phyloP scores from a whole-genome alignment of 140 eudicot genomes.

The Ambrosia hybrid region DNA sequence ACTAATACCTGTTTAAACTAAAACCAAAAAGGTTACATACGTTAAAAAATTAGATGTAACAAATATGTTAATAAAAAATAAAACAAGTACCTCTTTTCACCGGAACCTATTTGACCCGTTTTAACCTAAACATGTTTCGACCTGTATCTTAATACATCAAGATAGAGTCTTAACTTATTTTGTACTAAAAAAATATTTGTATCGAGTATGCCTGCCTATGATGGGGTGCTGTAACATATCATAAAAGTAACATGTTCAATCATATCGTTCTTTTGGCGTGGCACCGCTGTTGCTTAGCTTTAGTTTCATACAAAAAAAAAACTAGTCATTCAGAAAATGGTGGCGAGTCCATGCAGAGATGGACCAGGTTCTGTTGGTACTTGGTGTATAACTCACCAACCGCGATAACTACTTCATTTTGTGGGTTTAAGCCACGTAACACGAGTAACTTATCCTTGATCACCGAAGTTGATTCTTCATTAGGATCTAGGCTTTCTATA shows the following conservation, averaged over 20 bases:
- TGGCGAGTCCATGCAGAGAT: constrained; percentile 88
- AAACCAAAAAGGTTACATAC: too few relatives aligned
- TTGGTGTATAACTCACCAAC: constrained; percentile 75
- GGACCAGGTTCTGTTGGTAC: constrained; percentile 86
- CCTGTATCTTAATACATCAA: too few relatives aligned
- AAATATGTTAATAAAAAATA: too few relatives aligned
- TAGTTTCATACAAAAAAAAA: neutral
- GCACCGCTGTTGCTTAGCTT: neutral
- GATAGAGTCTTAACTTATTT: neutral
- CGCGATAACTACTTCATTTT: constrained; percentile 70
- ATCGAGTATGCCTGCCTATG: neutral
- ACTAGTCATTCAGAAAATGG: constrained; percentile 54
- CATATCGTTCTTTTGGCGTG: neutral
- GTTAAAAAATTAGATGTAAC: too few relatives aligned
- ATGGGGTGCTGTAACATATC: neutral
- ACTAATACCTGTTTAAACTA: too few relatives aligned
- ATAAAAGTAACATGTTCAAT: neutral
- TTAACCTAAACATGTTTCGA: too few relatives aligned
- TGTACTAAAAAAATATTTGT: neutral
- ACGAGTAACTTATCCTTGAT: constrained; percentile 48
- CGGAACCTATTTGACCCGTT: too few relatives aligned
- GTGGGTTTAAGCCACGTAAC: constrained; percentile 67
- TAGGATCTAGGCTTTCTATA: constrained; percentile 51
- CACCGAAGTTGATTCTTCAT: constrained; percentile 34
- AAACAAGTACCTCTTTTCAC: too few relatives aligned